Conservation (phyloP, 2,329 filamentous ascomycete genomes). For the Madurella mycetomatis region DNA sequence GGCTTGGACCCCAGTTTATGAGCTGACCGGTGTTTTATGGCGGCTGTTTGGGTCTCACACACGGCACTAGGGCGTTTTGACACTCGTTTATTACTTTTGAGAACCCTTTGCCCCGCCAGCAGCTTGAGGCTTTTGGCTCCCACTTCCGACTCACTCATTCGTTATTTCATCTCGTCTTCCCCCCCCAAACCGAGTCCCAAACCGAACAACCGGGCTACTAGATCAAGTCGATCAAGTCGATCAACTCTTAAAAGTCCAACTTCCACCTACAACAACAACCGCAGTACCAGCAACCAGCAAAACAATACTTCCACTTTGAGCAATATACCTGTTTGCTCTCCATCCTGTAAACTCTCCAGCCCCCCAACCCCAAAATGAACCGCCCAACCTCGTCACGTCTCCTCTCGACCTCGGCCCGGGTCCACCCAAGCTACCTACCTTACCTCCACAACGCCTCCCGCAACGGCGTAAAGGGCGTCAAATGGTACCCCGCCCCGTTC, state of each 20-base stretch:
- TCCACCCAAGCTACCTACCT: conserved; percentile 31
- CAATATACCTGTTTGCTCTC: too few species aligned
- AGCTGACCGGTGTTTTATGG: conserved; percentile 1
- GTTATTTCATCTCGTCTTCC: neutral
- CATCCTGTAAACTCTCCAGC: too few species aligned
- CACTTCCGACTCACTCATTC: neutral
- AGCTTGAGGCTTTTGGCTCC: neutral
- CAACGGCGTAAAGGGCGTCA: conserved; percentile 17
- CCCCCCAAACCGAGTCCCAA: neutral
- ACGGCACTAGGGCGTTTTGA: neutral
- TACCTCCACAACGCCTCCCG: conserved; percentile 26
- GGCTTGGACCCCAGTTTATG: neutral
- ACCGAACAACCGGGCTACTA: neutral
- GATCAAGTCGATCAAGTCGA: too few species aligned
- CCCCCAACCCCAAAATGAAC: conserved; percentile 7
- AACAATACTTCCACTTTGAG: neutral
- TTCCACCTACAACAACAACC: neutral
- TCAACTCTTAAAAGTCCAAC: neutral
- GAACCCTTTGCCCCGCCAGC: neutral
- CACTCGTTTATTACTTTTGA: neutral
- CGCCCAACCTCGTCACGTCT: conserved; percentile 12
- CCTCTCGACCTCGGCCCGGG: conserved; percentile 29
- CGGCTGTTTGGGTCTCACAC: neutral
- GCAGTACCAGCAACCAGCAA: conserved; percentile 5
- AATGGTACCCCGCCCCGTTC: conserved; percentile 21